Percentiles rank a stretch among this genome's conserved stretches.
Evolutionary conservation across 2,329 filamentous ascomycete species (phyloP).

Genomic region (Bimuria novae-zelandiae): DNA sequence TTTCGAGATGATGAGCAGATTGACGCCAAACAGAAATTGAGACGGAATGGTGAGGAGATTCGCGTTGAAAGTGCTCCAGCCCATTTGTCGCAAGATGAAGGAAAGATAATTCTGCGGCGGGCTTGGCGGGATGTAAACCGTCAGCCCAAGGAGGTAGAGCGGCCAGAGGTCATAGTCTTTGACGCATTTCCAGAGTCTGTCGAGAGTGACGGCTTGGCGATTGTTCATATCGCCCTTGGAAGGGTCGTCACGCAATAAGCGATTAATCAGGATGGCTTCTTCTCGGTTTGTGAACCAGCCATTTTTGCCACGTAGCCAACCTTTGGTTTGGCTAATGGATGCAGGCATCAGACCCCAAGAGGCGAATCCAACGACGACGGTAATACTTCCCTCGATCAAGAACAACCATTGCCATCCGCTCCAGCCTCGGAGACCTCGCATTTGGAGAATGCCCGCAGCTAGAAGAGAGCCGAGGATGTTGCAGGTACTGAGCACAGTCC

Average conservation of each 20-base stretch:
- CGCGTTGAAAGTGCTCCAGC: conserved; percentile 65
- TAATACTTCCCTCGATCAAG: conserved; percentile 51
- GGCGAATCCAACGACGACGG: conserved; percentile 23
- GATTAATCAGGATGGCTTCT: conserved; percentile 68
- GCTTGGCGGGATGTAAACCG: conserved; percentile 17
- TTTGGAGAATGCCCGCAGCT: conserved; percentile 44
- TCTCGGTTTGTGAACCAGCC: conserved; percentile 69
- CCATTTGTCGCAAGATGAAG: conserved; percentile 59
- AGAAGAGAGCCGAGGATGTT: conserved; percentile 43
- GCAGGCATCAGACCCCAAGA: conserved; percentile 40
- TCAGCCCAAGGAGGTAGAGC: conserved; percentile 24
- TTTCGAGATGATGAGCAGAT: conserved; percentile 48
- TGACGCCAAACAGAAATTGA: conserved; percentile 14
- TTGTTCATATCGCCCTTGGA: conserved; percentile 58
- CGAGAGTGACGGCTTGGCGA: conserved; percentile 24
- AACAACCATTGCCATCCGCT: conserved; percentile 50
- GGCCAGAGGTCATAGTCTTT: conserved; percentile 29
- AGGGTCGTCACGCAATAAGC: conserved; percentile 63
- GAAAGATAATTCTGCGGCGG: conserved; percentile 50
- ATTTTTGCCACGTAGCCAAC: conserved; percentile 37
- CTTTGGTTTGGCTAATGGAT: conserved; percentile 62
- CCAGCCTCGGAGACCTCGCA: conserved; percentile 47
- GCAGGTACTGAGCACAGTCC: conserved; percentile 41
- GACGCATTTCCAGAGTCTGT: conserved; percentile 21
- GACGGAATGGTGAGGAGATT: conserved; percentile 64